Conservation (phyloP, 345 rosid species). For the Sisymbrium altissimum region DNA sequence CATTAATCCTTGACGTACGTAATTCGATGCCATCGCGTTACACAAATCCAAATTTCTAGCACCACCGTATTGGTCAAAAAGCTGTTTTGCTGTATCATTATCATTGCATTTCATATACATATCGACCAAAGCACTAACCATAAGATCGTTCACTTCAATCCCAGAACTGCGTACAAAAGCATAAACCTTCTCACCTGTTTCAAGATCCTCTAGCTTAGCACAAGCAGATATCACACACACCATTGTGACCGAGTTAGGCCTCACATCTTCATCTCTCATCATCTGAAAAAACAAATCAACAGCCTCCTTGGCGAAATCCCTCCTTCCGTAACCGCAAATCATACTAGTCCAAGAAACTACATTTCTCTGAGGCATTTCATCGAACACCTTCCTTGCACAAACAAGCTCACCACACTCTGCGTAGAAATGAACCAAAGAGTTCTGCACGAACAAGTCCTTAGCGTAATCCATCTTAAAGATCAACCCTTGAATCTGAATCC, state of each 20-base stretch:
- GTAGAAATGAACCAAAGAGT: constrained; percentile 59
- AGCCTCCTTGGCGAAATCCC: constrained; percentile 44
- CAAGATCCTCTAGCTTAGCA: constrained; percentile 55
- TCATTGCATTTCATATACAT: constrained; percentile 71
- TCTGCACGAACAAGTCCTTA: constrained; percentile 46
- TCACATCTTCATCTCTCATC: constrained; percentile 37
- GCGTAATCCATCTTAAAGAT: constrained; percentile 44
- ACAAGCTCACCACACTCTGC: constrained; percentile 49
- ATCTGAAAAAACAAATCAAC: constrained; percentile 55
- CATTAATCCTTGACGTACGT: constrained; percentile 46
- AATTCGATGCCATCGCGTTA: constrained; percentile 58
- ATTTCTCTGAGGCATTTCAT: constrained; percentile 54
- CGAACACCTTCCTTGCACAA: constrained; percentile 51
- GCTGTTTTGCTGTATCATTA: constrained; percentile 39
- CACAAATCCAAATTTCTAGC: constrained; percentile 48
- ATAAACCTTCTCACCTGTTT: constrained; percentile 44
- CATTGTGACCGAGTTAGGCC: constrained; percentile 57
- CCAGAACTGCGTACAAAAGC: constrained; percentile 37
- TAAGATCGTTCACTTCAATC: constrained; percentile 40
- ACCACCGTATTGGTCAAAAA: constrained; percentile 43
- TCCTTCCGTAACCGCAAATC: constrained; percentile 58
- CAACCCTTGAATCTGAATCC: constrained; percentile 59
- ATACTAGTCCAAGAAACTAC: constrained; percentile 75
- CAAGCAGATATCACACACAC: constrained; percentile 62
- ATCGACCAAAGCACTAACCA: constrained; percentile 66